Evolutionary conservation across 164 flowering plant species (phyloP).

Genomic region (Piper betle): DNA sequence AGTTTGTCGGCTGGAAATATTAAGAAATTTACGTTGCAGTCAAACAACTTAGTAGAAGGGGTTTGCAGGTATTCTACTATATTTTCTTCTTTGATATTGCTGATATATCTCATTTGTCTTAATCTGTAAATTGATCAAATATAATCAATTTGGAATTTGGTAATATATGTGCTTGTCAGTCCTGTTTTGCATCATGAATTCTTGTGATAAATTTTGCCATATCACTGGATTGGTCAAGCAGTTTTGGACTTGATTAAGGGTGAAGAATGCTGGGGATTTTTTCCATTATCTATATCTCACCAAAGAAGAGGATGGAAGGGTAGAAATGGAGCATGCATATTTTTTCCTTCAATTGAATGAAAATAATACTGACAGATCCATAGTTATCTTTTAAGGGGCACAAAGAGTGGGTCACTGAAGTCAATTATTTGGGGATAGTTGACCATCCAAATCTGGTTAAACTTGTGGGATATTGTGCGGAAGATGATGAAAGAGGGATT

Average conservation of each 20-base stretch:
- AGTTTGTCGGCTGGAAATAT: no score
- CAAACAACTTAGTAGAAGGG: slow-evolving; percentile 72
- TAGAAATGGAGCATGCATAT: no score
- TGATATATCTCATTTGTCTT: background rate
- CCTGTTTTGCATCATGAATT: no score
- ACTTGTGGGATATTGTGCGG: slow-evolving; percentile 84
- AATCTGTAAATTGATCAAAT: background rate
- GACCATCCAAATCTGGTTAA: slow-evolving; percentile 95
- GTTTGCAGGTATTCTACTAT: slow-evolving; percentile 38
- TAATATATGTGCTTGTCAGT: no score
- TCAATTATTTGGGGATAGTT: slow-evolving; percentile 79
- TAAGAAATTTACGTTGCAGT: no score
- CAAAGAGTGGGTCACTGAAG: slow-evolving; percentile 99
- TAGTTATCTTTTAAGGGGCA: slow-evolving; percentile 55
- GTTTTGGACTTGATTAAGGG: background rate
- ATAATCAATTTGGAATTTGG: no score
- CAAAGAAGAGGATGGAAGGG: no score
- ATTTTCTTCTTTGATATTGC: background rate
- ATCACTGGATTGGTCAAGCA: background rate
- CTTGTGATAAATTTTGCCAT: background rate
- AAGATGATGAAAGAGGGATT: slow-evolving; percentile 90
- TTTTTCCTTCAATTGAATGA: no score
- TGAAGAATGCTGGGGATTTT: no score
- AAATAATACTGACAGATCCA: slow-evolving; percentile 1
- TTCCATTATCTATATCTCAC: no score